Conservation (phyloP, 768 basidiomycete genomes). For the Leucosporidium yakuticum region DNA sequence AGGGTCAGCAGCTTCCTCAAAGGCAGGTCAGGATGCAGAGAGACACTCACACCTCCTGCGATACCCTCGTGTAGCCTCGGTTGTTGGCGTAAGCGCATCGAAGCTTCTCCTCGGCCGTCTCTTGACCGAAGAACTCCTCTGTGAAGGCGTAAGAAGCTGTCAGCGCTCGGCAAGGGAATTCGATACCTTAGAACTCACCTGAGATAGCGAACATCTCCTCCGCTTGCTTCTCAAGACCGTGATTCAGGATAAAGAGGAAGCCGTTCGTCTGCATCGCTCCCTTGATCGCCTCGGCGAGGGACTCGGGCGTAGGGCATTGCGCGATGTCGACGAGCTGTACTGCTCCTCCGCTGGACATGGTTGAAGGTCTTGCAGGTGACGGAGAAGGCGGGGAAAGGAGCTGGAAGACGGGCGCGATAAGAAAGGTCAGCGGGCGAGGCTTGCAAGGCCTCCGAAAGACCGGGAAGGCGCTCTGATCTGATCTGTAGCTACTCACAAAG, state of each 20-base stretch:
- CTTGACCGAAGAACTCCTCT: constrained; percentile 26
- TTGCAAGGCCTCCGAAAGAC: no score
- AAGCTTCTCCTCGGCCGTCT: constrained; percentile 25
- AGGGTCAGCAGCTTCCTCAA: neutral
- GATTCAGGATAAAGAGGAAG: constrained; percentile 19
- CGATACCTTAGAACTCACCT: neutral
- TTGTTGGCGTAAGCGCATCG: constrained; percentile 18
- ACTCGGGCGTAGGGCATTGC: neutral
- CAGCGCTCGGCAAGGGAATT: neutral
- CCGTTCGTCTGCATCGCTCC: constrained; percentile 4
- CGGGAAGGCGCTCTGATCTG: no score
- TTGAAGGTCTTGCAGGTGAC: neutral
- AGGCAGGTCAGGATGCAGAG: neutral
- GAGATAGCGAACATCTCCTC: constrained; percentile 25
- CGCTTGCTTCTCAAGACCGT: constrained; percentile 23
- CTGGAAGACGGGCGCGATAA: neutral
- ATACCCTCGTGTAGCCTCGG: constrained; percentile 22
- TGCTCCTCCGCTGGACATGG: neutral
- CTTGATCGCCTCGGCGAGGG: constrained; percentile 15
- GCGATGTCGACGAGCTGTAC: constrained; percentile 24
- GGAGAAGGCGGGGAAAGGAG: neutral
- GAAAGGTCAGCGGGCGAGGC: no score
- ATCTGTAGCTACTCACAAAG: no score
- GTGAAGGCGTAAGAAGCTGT: neutral
- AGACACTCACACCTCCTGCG: constrained; percentile 21